These are phyloP conservation scores for Globisporangium cederbergense DNA, from an alignment of 352 stramenopile species.

Conservation along the genomic window DNA sequence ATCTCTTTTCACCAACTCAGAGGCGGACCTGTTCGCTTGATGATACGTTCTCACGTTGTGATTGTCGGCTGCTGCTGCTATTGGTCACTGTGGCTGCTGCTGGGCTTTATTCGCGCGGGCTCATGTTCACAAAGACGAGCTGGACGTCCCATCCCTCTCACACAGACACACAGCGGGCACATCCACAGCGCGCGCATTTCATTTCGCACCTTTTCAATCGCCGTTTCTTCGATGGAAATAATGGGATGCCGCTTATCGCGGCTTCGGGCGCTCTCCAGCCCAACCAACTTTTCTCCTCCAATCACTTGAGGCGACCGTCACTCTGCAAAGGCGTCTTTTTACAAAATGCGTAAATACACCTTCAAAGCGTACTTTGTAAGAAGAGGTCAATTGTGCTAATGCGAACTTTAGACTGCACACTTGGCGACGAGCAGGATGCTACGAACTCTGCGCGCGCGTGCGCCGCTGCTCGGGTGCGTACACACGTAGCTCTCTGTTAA, in stretches of 20 bases:
- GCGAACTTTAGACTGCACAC: background rate
- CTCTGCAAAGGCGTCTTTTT: conserved; percentile 19
- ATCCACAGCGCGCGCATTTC: background rate
- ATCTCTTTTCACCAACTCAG: background rate
- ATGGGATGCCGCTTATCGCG: conserved; percentile 50
- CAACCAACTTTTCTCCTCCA: conserved; percentile 58
- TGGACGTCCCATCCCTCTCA: background rate
- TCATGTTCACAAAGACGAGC: background rate
- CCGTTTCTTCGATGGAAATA: conserved; percentile 85
- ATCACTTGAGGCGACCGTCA: conserved; percentile 64
- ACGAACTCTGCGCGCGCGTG: conserved; percentile 3
- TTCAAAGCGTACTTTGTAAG: conserved; percentile 5
- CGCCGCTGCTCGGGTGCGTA: conserved; percentile 6
- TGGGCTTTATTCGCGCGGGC: background rate
- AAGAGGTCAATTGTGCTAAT: background rate
- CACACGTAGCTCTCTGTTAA: background rate
- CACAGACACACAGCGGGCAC: background rate
- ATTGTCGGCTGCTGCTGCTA: background rate
- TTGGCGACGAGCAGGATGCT: background rate
- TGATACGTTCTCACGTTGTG: background rate
- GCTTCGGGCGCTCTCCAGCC: conserved; percentile 6
- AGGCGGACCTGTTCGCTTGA: conserved; percentile 3
- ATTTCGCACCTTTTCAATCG: conserved; percentile 47
- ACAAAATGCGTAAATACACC: conserved; percentile 7
- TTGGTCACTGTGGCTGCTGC: background rate